A percentile compares a stretch with the other conserved stretches of the same genome.
Conservation (phyloP, 2,329 filamentous ascomycete species). For the Kalmusia sp. region DNA sequence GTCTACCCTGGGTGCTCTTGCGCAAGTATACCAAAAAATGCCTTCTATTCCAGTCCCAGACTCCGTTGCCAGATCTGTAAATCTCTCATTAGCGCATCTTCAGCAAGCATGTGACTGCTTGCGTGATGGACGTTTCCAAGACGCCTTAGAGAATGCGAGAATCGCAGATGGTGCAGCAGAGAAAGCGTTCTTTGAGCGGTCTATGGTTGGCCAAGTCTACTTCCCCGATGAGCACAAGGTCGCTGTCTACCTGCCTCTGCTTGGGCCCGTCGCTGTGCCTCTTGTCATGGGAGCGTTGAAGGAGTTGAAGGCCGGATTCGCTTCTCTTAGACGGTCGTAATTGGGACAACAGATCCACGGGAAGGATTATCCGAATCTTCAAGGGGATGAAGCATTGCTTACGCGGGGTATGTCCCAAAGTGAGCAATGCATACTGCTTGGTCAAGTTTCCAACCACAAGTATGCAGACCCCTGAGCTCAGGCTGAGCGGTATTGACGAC, state of each 20-base stretch:
- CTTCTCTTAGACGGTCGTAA: conserved; percentile 21
- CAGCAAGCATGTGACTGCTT: conserved; percentile 78
- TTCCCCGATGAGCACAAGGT: conserved; percentile 99
- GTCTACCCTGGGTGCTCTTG: conserved; percentile 90
- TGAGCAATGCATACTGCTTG: too few species aligned
- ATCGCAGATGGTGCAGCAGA: conserved; percentile 90
- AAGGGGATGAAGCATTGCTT: too few species aligned
- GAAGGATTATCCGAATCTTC: too few species aligned
- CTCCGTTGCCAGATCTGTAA: conserved; percentile 84
- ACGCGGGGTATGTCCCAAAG: too few species aligned
- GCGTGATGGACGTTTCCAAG: conserved; percentile 64
- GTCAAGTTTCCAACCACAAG: too few species aligned
- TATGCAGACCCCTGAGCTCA: too few species aligned
- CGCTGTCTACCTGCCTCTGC: conserved; percentile 88
- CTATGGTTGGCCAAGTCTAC: conserved; percentile 98
- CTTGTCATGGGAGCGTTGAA: conserved; percentile 83
- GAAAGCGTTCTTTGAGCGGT: conserved; percentile 96
- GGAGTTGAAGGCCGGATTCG: conserved; percentile 68
- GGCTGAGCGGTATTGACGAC: too few species aligned
- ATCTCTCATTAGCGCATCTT: conserved; percentile 79
- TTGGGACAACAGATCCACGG: too few species aligned
- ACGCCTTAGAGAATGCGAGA: conserved; percentile 78
- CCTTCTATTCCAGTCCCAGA: conserved; percentile 90
- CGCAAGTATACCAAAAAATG: conserved; percentile 79
- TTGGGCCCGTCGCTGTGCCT: conserved; percentile 91